Percentiles rank a stretch among this genome's conserved stretches.
Evolutionary conservation across 2,329 filamentous ascomycete species (phyloP).

Genomic region (Zymoseptoria tritici): DNA sequence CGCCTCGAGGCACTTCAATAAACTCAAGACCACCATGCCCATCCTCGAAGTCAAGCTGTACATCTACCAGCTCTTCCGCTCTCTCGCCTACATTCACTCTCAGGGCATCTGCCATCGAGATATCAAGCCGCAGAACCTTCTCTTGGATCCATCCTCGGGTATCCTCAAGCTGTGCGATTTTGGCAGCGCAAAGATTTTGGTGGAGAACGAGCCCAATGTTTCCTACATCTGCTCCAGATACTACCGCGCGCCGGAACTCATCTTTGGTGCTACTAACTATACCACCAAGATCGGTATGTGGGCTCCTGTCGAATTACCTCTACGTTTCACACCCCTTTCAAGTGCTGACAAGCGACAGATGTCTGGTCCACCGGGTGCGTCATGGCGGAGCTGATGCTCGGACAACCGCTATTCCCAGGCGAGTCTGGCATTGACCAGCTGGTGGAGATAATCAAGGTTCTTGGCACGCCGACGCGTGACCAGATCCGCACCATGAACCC

Average conservation of each 20-base stretch:
- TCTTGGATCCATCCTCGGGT: constrained; percentile 84
- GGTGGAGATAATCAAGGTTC: constrained; percentile 98
- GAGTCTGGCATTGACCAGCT: constrained; percentile 98
- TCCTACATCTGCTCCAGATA: constrained; percentile 99
- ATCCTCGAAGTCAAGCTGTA: constrained; percentile 98
- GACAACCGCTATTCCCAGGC: constrained; percentile 93
- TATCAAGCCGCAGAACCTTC: constrained; percentile 97
- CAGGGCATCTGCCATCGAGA: constrained; percentile 98
- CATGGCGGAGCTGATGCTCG: constrained; percentile 98
- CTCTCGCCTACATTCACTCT: constrained; percentile 96
- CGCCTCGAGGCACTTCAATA: constrained; percentile 98
- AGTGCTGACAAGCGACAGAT: constrained; percentile 50
- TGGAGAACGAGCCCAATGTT: constrained; percentile 98
- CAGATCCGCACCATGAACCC: constrained; percentile 99
- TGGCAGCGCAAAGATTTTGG: constrained; percentile 94
- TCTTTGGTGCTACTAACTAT: constrained; percentile 98
- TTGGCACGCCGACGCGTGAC: constrained; percentile 92
- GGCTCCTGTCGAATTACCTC: neutral
- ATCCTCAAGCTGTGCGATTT: constrained; percentile 98
- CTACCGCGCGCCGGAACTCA: constrained; percentile 94
- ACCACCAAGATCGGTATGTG: constrained; percentile 96
- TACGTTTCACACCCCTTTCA: neutral
- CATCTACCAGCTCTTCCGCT: constrained; percentile 98
- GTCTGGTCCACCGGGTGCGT: constrained; percentile 99
- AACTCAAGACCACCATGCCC: constrained; percentile 99